Base-by-base conservation (phyloP, 1,284 basidiomycete species). In the Cystobasidiaceae sp. region DNA sequence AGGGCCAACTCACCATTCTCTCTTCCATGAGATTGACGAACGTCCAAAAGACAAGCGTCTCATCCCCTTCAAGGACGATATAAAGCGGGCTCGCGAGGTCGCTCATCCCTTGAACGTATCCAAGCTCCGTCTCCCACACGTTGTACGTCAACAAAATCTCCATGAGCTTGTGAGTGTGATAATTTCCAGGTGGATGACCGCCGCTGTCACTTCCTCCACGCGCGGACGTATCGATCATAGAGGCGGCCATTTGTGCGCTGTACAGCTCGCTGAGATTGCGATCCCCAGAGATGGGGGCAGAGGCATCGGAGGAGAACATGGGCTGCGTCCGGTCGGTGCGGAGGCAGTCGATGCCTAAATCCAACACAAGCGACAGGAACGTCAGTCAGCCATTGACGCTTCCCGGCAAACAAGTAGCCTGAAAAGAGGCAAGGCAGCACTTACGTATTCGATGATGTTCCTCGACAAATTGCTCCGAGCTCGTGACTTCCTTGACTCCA, bases 271-370 rank as follows among this genome's bases (percentile, higher is more conserved):
- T 37, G 28, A 64, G 21, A 17, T 64, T 50, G 7, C 48, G 23
- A 15, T 55, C 57, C 28, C 33, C 62, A n/a, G 45, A 49, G 15
- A 64, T 48, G 1, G 61, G 46, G 19, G 68, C 54, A 33, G 46
- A 45, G 0, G 58, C 51, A 33, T 63, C 50, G 17, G 67, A 64
- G 0, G 86, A 82, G 72, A 96, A 98, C 54, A 96, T 80, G 0
- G 89, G 84, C 69, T 97, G 92, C 17, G 83, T 88, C 17, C 94
- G 84, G 76, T 99, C 96, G n/a, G 96, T 97, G 13, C 96, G 84
- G 56, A 94, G 85, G 74, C 94, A 97, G 75, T 98, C 96, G 55
- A 98, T 93, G n/a, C n/a, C n/a, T n/a, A n/a, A n/a, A n/a, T n/a
- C n/a, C n/a, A n/a, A n/a, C n/a, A n/a, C n/a, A n/a, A n/a, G n/a